Percentiles rank a stretch among this genome's conserved stretches.
phyloP scores from a whole-genome alignment of 805 yeast species.

The Starmerella lactis-condensi region DNA sequence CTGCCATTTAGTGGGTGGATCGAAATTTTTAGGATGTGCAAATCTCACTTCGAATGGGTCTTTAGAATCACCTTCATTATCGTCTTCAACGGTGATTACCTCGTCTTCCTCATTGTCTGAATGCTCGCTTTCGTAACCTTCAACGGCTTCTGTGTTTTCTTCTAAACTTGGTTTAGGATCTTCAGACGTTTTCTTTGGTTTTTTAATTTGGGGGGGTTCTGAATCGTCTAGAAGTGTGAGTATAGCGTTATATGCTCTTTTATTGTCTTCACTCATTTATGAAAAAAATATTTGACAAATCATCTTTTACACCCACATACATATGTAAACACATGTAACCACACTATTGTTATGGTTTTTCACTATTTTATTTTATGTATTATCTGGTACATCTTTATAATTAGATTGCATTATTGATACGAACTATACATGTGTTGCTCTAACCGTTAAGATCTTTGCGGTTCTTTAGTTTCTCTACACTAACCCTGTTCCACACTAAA shows the following conservation, averaged over 20 bases:
- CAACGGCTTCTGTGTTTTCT: constrained; percentile 10
- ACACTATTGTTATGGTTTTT: too few species aligned
- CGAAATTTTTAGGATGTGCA: constrained; percentile 28
- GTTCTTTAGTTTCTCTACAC: not conserved
- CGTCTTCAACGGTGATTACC: constrained; percentile 25
- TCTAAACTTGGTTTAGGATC: constrained; percentile 14
- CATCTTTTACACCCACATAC: not conserved
- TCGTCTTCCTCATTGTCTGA: constrained; percentile 9
- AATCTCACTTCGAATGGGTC: constrained; percentile 75
- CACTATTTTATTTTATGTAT: too few species aligned
- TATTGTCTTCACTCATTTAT: constrained; percentile 7
- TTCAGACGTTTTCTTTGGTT: not conserved
- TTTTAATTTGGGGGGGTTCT: too few species aligned
- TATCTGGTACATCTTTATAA: too few species aligned
- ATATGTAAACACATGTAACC: not conserved
- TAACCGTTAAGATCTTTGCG: not conserved
- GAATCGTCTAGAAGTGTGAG: constrained; percentile 35
- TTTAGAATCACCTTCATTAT: constrained; percentile 24
- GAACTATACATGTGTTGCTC: too few species aligned
- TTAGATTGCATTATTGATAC: too few species aligned
- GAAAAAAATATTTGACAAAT: not conserved
- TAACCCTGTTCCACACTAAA: too few species aligned
- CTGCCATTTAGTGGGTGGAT: constrained; percentile 18
- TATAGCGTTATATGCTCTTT: constrained; percentile 43
- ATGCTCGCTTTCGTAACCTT: constrained; percentile 11